Conservation (phyloP, 2,329 filamentous ascomycete species). For the Lecanicillium sp. region DNA sequence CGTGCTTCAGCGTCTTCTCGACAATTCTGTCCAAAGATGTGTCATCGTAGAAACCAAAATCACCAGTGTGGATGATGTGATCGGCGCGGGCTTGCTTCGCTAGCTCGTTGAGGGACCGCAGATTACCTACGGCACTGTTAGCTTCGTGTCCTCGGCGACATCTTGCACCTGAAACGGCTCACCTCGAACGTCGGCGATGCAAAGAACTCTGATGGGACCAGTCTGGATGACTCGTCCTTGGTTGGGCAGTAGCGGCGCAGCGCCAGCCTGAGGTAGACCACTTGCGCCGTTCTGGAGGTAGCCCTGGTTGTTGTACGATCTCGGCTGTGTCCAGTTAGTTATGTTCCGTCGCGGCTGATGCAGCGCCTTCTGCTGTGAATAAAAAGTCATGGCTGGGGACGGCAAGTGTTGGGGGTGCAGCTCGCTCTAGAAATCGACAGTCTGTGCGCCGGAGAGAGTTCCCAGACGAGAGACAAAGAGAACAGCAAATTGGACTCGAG, state of each 20-base stretch:
- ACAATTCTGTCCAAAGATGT: conserved; percentile 93
- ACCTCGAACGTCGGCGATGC: conserved; percentile 68
- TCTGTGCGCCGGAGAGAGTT: too few species aligned
- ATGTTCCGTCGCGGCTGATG: conserved; percentile 8
- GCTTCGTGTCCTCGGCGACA: conserved; percentile 7
- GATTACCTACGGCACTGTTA: conserved; percentile 60
- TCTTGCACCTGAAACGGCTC: conserved; percentile 15
- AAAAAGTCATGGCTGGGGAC: too few species aligned
- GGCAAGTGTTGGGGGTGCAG: too few species aligned
- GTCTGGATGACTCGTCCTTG: conserved; percentile 59
- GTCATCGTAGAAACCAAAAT: conserved; percentile 98
- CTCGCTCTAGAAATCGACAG: too few species aligned
- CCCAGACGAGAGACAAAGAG: not conserved
- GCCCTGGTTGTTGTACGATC: conserved; percentile 41
- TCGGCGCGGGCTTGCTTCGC: conserved; percentile 91
- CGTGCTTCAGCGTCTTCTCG: conserved; percentile 97
- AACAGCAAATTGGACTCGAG: not conserved
- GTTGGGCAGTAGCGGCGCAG: conserved; percentile 57
- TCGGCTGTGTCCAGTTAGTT: conserved; percentile 25
- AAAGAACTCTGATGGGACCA: conserved; percentile 58
- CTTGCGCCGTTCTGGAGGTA: conserved; percentile 57
- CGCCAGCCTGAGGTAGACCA: conserved; percentile 46
- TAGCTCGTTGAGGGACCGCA: conserved; percentile 91
- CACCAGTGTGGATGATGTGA: conserved; percentile 97
- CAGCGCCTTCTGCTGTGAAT: not conserved